phyloP scores from a whole-genome alignment of 2,329 filamentous ascomycete genomes.

The Fusarium gaditjirri region DNA sequence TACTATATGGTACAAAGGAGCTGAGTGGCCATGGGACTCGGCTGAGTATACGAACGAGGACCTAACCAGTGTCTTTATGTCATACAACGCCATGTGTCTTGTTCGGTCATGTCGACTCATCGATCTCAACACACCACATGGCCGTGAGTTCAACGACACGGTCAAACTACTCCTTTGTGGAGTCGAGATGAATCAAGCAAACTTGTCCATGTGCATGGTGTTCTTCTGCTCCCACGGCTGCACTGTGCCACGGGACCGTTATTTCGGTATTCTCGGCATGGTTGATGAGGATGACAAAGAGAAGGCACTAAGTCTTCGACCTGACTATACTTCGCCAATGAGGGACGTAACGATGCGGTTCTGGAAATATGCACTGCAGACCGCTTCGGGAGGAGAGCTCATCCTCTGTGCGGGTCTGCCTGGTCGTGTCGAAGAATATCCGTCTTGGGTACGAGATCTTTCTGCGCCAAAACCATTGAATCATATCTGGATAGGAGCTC shows the following conservation, averaged over 20 bases:
- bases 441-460: conserved; percentile 10
- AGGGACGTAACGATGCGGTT: conserved; percentile 5
- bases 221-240: neutral
- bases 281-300: neutral
- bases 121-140: neutral
- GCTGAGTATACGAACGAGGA: accelerated
- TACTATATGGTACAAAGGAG: neutral
- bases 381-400: neutral
- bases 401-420: neutral
- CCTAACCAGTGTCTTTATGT: accelerated
- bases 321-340: neutral
- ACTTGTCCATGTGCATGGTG: neutral
- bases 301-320: neutral
- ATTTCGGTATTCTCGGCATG: conserved; percentile 15
- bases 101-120: neutral
- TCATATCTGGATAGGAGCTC: neutral
- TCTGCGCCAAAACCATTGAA: neutral
- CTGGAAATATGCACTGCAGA: conserved; percentile 3
- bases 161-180: neutral
- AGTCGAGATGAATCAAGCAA: neutral
- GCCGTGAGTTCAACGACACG: neutral
- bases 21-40: neutral
- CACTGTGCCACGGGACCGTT: neutral
- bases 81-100: neutral
- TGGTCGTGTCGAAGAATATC: neutral